Conservation (phyloP, 768 basidiomycete genomes). For the Boletales sp. region DNA sequence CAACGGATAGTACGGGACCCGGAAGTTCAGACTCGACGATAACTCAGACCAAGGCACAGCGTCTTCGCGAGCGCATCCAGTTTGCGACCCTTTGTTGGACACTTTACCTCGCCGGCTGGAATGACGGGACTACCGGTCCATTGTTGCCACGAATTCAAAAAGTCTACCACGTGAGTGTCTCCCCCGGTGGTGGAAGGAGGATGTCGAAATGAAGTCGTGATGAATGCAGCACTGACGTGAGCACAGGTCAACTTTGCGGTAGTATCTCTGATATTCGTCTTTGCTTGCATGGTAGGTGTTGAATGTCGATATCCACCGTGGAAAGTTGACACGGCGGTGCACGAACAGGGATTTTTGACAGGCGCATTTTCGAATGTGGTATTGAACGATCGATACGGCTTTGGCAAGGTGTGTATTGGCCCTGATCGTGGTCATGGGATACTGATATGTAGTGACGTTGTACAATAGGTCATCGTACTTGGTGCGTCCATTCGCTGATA, state of each 20-base stretch:
- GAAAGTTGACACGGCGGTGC: no score
- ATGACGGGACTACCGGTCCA: conserved; percentile 38
- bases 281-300: conserved; percentile 34
- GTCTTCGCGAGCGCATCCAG: conserved; percentile 26
- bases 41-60: conserved; percentile 18
- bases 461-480: no score
- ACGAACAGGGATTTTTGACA: conserved; percentile 28
- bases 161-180: conserved; percentile 31
- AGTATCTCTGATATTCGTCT: conserved; percentile 43
- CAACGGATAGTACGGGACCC: no score
- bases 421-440: no score
- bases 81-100: conserved; percentile 33
- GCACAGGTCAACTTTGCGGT: conserved; percentile 35
- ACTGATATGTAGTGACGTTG: no score
- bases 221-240: no score
- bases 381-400: conserved; percentile 29
- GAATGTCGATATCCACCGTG: no score
- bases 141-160: conserved; percentile 36
- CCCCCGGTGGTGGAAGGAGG: no score
- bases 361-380: conserved; percentile 32
- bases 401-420: conserved; percentile 27
- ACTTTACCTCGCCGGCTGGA: conserved; percentile 36
- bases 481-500: no score
- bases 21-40: background rate
- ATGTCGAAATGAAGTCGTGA: no score